Evolutionary conservation across 2,329 filamentous ascomycete species (phyloP), one percentile per base, ranked within the genome.

Genomic region (Colletotrichum nymphaeae): DNA sequence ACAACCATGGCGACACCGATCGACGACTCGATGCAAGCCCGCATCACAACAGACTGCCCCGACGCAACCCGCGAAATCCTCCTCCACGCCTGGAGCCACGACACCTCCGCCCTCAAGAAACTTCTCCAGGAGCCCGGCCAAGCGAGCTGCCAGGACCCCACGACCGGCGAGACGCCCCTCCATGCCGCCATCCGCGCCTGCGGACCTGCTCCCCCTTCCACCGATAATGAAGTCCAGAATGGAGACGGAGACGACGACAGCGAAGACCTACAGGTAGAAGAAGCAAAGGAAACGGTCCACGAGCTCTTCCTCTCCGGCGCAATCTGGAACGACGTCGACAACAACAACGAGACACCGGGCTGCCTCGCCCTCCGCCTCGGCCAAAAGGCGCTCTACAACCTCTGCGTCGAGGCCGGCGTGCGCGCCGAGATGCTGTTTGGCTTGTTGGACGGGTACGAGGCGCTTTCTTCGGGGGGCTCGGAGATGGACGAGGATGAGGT

Each of bases 281-380:
- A 89, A 52, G 93, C 92, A 3, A 88, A 89, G 68, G 90, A 91
- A 65, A 92, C 93, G 0, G 86, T 98, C 5, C 89, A 90, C 76
- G 90, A 97, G 79, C 88, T 98, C 8, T 91, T 98, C 73, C 89
- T 95, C 79, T 93, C 93, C 77, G 97, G 97, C 37, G 97, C 95
- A 12, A 98, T 98, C 77, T 99, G 97, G 97, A 99, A 99, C 84
- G 95, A 98, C 81, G 86, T 98, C 69, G 95, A 98, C 82, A 84
- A 87, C 76, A 93, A 94, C 77, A 90, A 95, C 78, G 96, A 98
- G 86, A 98, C 97, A 3, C 95, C 97, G 0, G 97, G 95, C 8
- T 98, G 96, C 81, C 86, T 98, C 56, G 97, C 97, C 9, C 87
- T 88, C 71, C 85, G 91, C 30, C 81, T 98, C 28, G 93, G 93